Conservation (phyloP, 257 asterid genomes). For the Jasminum sambac region DNA sequence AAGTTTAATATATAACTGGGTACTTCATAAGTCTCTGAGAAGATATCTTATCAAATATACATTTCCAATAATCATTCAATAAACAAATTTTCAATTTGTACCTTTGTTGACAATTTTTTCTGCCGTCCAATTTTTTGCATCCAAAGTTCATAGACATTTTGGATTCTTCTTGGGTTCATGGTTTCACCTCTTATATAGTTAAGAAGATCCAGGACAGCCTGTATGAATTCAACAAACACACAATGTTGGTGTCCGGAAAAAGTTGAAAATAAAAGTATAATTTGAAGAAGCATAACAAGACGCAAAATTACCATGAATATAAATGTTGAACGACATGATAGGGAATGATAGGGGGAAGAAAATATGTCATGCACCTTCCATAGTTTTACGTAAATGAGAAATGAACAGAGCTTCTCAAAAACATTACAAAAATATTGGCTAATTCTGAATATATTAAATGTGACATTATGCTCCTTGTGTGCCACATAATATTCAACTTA, state of each 20-base stretch:
- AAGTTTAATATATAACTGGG: background rate
- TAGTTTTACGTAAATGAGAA: background rate
- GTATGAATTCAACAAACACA: background rate
- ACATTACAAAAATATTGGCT: background rate
- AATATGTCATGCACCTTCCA: too few relatives aligned
- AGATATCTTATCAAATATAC: too few relatives aligned
- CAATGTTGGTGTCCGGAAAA: background rate
- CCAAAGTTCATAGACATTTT: slow-evolving; percentile 63
- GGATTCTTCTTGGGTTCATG: too few relatives aligned
- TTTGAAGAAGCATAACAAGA: background rate
- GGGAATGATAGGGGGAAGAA: slow-evolving; percentile 5
- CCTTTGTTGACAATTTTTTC: slow-evolving; percentile 47
- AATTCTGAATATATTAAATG: background rate
- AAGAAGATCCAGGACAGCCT: slow-evolving; percentile 65
- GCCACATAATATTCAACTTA: background rate
- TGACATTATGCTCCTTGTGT: background rate
- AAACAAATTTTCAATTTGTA: slow-evolving; percentile 20
- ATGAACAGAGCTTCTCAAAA: background rate
- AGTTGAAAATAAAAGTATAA: background rate
- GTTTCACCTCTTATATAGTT: slow-evolving; percentile 44
- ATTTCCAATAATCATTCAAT: slow-evolving; percentile 6
- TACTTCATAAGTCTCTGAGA: background rate
- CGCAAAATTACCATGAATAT: background rate
- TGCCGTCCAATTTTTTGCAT: slow-evolving; percentile 55
- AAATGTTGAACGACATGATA: slow-evolving; percentile 6